phyloP scores from a whole-genome alignment of 2,329 filamentous ascomycete species.

The Dissoconium aciculare region DNA sequence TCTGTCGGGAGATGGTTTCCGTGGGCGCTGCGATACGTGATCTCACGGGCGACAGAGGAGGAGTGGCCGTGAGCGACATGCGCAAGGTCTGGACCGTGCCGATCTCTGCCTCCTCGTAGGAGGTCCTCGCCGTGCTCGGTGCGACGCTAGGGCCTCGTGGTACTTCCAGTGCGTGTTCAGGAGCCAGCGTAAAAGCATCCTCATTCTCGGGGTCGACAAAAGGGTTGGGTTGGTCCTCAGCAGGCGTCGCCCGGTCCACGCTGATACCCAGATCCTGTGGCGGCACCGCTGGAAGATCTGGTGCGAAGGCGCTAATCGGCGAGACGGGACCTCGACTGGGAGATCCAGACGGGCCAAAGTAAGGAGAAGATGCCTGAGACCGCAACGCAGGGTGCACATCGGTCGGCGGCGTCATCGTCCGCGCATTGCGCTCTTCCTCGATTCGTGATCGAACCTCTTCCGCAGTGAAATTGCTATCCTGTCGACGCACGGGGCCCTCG shows the following conservation, averaged over 20 bases:
- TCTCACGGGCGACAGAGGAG: conserved; percentile 22
- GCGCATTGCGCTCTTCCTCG: conserved; percentile 15
- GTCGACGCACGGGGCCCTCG: conserved; percentile 1
- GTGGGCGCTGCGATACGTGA: conserved; percentile 4
- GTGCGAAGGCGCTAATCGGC: too few relatives aligned
- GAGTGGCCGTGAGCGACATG: conserved; percentile 34
- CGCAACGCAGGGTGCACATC: conserved; percentile 24
- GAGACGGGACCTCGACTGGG: too few relatives aligned
- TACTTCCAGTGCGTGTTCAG: too few relatives aligned
- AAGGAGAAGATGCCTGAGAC: too few relatives aligned
- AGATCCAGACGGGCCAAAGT: too few relatives aligned
- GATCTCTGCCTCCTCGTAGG: conserved; percentile 34
- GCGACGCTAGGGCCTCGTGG: too few relatives aligned
- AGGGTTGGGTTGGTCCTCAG: too few relatives aligned
- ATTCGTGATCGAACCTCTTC: conserved; percentile 12
- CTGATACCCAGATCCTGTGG: too few relatives aligned
- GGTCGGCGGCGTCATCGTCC: conserved; percentile 16
- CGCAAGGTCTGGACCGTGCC: conserved; percentile 35
- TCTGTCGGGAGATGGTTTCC: conserved; percentile 8
- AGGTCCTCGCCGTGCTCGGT: conserved; percentile 26
- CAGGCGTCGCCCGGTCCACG: too few relatives aligned
- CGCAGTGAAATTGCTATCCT: neutral
- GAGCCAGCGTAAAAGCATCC: too few relatives aligned
- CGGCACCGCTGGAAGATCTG: too few relatives aligned
- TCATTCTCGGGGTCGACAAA: too few relatives aligned